Conservation (phyloP, 495 filamentous ascomycete genomes). For the Daldinia concentrica region DNA sequence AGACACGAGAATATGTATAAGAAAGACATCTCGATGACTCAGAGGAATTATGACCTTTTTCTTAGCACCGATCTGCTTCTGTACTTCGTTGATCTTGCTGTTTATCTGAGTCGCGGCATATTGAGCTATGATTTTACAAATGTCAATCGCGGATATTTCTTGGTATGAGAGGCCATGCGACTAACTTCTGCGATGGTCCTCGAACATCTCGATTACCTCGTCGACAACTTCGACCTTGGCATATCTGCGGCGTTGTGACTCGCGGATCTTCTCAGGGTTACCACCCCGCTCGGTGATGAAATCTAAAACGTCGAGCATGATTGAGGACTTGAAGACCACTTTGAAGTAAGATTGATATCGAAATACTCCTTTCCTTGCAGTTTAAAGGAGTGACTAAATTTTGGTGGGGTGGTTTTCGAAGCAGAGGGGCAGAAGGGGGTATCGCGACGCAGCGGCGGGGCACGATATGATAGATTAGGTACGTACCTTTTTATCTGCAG, state of each 20-base stretch:
- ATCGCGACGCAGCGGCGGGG: constrained; percentile 24
- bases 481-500: constrained; percentile 12
- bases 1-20: not conserved
- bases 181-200: constrained; percentile 84
- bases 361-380: constrained; percentile 14
- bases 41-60: constrained; percentile 74
- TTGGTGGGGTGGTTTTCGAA: constrained; percentile 39
- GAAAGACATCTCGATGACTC: constrained; percentile 24
- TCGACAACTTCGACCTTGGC: constrained; percentile 86
- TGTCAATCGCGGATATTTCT: not conserved
- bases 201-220: constrained; percentile 85
- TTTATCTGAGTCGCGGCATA: constrained; percentile 83
- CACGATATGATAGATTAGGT: not conserved
- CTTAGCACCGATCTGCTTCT: constrained; percentile 89
- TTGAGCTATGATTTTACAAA: constrained; percentile 61
- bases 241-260: constrained; percentile 83
- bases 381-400: constrained; percentile 30
- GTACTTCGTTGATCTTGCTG: constrained; percentile 82
- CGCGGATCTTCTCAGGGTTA: constrained; percentile 85
- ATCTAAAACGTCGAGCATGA: constrained; percentile 81
- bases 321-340: not conserved
- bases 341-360: not conserved
- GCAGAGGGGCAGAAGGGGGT: constrained; percentile 33
- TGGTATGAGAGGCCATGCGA: constrained; percentile 7
- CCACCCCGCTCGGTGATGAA: constrained; percentile 90